Base-by-base conservation (phyloP, 2,329 filamentous ascomycete species). In the Trichothecium roseum region DNA sequence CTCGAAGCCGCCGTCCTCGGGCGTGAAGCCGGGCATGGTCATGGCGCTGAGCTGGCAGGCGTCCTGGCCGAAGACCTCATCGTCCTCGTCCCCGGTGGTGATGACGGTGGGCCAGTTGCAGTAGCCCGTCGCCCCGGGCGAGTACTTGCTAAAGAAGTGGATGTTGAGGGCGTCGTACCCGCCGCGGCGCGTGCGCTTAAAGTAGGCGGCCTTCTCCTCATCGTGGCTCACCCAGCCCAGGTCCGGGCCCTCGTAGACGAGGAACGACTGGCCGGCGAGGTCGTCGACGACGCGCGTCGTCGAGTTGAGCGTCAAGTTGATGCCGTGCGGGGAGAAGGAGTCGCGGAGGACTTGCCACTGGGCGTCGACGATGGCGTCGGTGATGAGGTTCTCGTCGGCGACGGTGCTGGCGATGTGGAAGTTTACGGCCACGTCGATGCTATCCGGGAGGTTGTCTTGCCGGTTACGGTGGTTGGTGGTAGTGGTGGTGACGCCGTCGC, bases 351-450 rank as follows among this genome's bases (percentile, higher is more conserved):
- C 35, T 3, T 38, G 28, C 42, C 44, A 48, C 30, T 48, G 48
- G 2, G 44, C 42, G 2, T 42, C 41, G 5, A 34, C 24, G 9
- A 36, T 32, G 6, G 37, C 36, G 8, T 38, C 32, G 2, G 66
- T 70, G 31, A 71, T 58, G 5, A 66, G 54, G 45, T 71, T 70
- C 4, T 42, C 40, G 14, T 51, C 29, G n/a, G 36, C 48, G 14
- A 41, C 35, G 15, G 48, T 50, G 39, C 46, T 50, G 35, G 44
- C 40, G 28, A 51, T 41, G 36, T 51, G 48, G 26, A 51, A 46
- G 32, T 51, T 38, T 5, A 51, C 47, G 30, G 49, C 45, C 4
- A 50, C 45, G 8, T 37, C 44, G 28, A 51, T 40, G 33, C 39
- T 47, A 14, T 24, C 29, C 12, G 48, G 47, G 10, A 49, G 31